Conservation (phyloP, 768 basidiomycete species). For the Suillus alpinus region DNA sequence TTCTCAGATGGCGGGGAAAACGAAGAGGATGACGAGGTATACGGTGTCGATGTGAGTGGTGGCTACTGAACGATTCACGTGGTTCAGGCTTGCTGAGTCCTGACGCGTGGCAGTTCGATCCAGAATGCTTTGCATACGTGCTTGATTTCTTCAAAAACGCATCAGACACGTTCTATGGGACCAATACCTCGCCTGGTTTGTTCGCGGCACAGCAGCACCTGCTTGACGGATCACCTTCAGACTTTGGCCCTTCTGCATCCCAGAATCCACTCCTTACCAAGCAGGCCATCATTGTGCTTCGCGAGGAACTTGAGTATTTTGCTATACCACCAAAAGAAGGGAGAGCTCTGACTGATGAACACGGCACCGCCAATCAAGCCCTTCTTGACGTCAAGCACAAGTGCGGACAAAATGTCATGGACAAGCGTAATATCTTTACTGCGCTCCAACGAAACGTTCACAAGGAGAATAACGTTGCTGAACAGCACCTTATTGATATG, state of each 20-base stretch:
- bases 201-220: slow-evolving; percentile 79
- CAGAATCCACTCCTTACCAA: slow-evolving; percentile 93
- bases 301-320: slow-evolving; percentile 98
- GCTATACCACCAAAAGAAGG: slow-evolving; percentile 81
- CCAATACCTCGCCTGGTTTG: slow-evolving; percentile 65
- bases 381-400: slow-evolving; percentile 80
- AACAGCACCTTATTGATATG: slow-evolving; percentile 99
- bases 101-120: slow-evolving; percentile 76
- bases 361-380: slow-evolving; percentile 75
- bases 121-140: slow-evolving; percentile 93
- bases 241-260: slow-evolving; percentile 59
- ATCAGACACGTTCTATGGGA: slow-evolving; percentile 91
- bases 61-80: slow-evolving; percentile 9
- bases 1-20: slow-evolving; percentile 71
- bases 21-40: slow-evolving; percentile 87
- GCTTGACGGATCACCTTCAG: slow-evolving; percentile 58
- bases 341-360: slow-evolving; percentile 62
- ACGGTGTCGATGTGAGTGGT: slow-evolving; percentile 90
- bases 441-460: slow-evolving; percentile 98
- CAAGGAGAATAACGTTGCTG: slow-evolving; percentile 98
- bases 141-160: slow-evolving; percentile 89
- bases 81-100: slow-evolving; percentile 4
- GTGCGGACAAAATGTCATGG: slow-evolving; percentile 86
- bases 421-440: slow-evolving; percentile 91
- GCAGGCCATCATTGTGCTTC: slow-evolving; percentile 96